These are phyloP conservation scores for Talaromyces trachyspermus DNA, from an alignment of 495 filamentous ascomycete genomes.

Conservation along the genomic window DNA sequence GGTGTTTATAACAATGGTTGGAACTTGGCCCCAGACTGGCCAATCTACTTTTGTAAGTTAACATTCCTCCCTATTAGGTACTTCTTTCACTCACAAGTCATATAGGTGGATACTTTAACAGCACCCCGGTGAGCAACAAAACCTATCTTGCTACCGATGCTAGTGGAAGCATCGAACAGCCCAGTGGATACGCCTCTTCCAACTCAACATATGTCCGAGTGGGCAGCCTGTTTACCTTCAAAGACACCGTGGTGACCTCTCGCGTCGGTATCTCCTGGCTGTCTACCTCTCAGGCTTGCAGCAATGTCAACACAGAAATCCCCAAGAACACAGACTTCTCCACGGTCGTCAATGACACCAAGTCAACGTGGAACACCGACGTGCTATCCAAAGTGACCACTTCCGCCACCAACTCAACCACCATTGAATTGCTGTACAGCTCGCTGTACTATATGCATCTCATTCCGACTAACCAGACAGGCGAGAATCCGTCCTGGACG, in stretches of 20 bases:
- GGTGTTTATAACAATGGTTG: conserved; percentile 59
- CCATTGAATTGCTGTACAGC: conserved; percentile 54
- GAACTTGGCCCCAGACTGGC: conserved; percentile 55
- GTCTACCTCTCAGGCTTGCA: conserved; percentile 55
- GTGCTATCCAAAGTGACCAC: conserved; percentile 59
- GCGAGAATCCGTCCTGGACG: conserved; percentile 61
- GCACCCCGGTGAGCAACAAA: conserved; percentile 27
- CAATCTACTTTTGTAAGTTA: conserved; percentile 55
- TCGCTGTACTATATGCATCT: conserved; percentile 64
- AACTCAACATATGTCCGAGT: conserved; percentile 22
- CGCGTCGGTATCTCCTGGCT: conserved; percentile 68
- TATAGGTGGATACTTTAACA: conserved; percentile 49
- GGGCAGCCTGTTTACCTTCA: conserved; percentile 29
- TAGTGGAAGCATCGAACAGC: conserved; percentile 21
- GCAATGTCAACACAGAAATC: conserved; percentile 52
- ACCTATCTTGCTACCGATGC: conserved; percentile 24
- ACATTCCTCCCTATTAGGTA: neutral
- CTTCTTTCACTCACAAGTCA: conserved; percentile 2
- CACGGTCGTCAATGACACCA: conserved; percentile 39
- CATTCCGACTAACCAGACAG: conserved; percentile 63
- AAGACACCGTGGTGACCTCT: conserved; percentile 40
- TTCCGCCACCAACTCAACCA: conserved; percentile 44
- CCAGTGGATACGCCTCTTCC: conserved; percentile 20
- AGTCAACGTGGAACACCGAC: conserved; percentile 50
- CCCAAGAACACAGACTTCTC: conserved; percentile 39